A percentile compares a stretch with the other conserved stretches of the same genome.
phyloP scores from a whole-genome alignment of 2,329 filamentous ascomycete genomes.

The Fusarium brevicatenulatum region DNA sequence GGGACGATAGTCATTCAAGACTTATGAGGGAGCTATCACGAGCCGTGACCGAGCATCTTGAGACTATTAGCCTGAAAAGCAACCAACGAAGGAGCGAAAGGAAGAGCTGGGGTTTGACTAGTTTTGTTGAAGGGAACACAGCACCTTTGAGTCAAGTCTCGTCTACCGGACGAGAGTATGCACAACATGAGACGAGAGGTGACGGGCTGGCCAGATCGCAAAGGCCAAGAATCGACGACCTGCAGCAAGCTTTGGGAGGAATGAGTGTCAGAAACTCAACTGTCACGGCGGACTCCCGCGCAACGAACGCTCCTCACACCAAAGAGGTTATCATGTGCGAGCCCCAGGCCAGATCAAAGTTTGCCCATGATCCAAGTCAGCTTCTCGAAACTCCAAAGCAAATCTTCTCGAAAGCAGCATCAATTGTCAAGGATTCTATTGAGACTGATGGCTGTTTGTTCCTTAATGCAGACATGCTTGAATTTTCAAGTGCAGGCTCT shows the following conservation, averaged over 20 bases:
- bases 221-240: conserved; percentile 18
- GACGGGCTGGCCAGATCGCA: neutral
- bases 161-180: neutral
- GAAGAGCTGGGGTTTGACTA: conserved; percentile 51
- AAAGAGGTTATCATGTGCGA: neutral
- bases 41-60: conserved; percentile 52
- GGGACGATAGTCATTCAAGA: conserved; percentile 43
- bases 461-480: conserved; percentile 49
- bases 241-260: neutral
- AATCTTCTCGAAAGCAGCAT: conserved; percentile 57
- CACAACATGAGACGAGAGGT: neutral
- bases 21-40: conserved; percentile 44
- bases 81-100: conserved; percentile 47
- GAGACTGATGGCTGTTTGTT: conserved; percentile 52
- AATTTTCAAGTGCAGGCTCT: conserved; percentile 14
- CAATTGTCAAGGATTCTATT: conserved; percentile 54
- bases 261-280: neutral
- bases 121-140: conserved; percentile 50
- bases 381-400: conserved; percentile 3
- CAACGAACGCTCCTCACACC: neutral
- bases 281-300: neutral
- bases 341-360: neutral
- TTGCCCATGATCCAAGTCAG: neutral
- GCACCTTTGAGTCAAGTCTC: conserved; percentile 7
- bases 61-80: conserved; percentile 43